Percentiles rank a stretch among this genome's conserved stretches.
Evolutionary conservation across 257 asterid species (phyloP).

Genomic region (Solanum pennellii): DNA sequence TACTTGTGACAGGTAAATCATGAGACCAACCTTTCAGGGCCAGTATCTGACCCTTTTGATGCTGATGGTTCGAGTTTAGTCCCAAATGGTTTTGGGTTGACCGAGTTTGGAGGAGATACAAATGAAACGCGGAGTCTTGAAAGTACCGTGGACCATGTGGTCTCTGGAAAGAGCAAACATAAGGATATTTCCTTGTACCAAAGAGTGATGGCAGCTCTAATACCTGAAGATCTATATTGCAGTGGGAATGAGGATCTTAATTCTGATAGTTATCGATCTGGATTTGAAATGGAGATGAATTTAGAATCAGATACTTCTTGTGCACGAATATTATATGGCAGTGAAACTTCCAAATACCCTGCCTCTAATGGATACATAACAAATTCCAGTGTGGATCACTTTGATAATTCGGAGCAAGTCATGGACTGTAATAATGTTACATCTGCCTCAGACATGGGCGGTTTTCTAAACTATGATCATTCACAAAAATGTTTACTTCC

Average conservation of each 20-base stretch:
- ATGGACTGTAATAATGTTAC: conserved; percentile 15
- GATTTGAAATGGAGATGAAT: conserved; percentile 41
- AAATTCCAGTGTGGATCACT: conserved; percentile 28
- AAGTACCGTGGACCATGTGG: conserved; percentile 34
- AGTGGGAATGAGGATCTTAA: conserved; percentile 34
- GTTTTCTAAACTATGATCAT: conserved; percentile 25
- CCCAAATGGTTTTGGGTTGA: conserved; percentile 16
- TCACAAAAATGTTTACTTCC: conserved; percentile 32
- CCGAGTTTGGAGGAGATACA: conserved; percentile 19
- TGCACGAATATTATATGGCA: conserved; percentile 25
- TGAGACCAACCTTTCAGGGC: conserved; percentile 11
- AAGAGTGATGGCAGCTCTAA: conserved; percentile 75
- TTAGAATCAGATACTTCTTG: conserved; percentile 30
- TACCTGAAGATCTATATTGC: conserved; percentile 49
- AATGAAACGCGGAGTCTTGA: conserved; percentile 33
- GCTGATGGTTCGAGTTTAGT: conserved; percentile 21
- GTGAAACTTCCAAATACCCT: conserved; percentile 30
- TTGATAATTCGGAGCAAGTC: conserved; percentile 33
- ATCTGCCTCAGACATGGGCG: conserved; percentile 24
- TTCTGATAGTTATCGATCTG: conserved; percentile 35
- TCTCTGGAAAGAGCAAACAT: conserved; percentile 27
- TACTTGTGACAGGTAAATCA: not conserved
- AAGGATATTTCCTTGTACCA: conserved; percentile 56
- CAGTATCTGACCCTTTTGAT: conserved; percentile 33
- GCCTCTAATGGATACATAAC: conserved; percentile 40